Conservation (phyloP, 192 early-diverging fungal species). For the Rhizoclosmatium sp. region DNA sequence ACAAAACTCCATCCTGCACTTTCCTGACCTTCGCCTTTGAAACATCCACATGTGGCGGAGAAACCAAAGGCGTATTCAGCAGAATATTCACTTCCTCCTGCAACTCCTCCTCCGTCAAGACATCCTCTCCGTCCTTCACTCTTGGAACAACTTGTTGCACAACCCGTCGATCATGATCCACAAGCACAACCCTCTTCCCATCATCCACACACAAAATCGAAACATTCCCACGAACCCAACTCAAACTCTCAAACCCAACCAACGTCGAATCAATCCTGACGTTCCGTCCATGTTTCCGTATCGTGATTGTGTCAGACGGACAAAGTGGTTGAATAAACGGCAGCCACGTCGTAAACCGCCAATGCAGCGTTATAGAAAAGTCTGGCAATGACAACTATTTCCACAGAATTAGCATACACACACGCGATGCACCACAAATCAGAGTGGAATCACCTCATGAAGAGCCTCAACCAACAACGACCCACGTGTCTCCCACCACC, state of each 20-base stretch:
- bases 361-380: slow-evolving; percentile 59
- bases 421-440: slow-evolving; percentile 2
- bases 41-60: slow-evolving; percentile 52
- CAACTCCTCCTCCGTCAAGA: slow-evolving; percentile 45
- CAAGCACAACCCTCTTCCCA: slow-evolving; percentile 47
- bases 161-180: slow-evolving; percentile 53
- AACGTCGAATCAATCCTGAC: slow-evolving; percentile 62
- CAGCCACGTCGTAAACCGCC: slow-evolving; percentile 52
- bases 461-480: slow-evolving; percentile 38
- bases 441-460: slow-evolving; percentile 25
- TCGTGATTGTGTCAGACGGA: slow-evolving; percentile 47
- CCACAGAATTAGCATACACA: slow-evolving; percentile 9
- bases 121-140: slow-evolving; percentile 36
- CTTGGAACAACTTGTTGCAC: slow-evolving; percentile 56
- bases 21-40: slow-evolving; percentile 38
- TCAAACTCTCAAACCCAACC: slow-evolving; percentile 61
- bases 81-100: slow-evolving; percentile 56
- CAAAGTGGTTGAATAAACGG: slow-evolving; percentile 57
- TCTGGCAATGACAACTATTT: slow-evolving; percentile 10
- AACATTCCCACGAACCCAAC: slow-evolving; percentile 58
- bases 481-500: slow-evolving; percentile 48
- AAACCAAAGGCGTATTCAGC: slow-evolving; percentile 41
- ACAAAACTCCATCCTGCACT: slow-evolving; percentile 53
- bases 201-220: slow-evolving; percentile 1
- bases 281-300: slow-evolving; percentile 52